Conservation (phyloP, 1,284 basidiomycete genomes). For the Papiliotrema terrestris region DNA sequence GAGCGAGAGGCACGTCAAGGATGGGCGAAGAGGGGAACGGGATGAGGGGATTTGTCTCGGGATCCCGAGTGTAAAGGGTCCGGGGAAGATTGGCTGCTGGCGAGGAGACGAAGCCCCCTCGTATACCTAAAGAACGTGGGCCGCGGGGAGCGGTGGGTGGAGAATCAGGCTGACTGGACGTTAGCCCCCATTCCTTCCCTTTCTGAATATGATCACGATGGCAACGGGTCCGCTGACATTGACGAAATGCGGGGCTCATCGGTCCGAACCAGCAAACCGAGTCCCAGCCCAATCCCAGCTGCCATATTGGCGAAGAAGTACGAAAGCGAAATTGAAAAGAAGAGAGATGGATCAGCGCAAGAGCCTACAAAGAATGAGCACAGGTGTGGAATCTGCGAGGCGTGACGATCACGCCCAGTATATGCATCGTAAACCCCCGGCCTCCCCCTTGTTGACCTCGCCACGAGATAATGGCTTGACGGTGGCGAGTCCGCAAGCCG, state of each 20-base stretch:
- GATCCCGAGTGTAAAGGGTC: slow-evolving; percentile 14
- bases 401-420: too few species aligned
- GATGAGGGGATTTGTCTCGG: slow-evolving; percentile 13
- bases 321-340: neutral
- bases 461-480: too few species aligned
- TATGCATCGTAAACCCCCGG: too few species aligned
- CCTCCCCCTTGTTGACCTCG: too few species aligned
- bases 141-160: slow-evolving; percentile 7
- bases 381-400: neutral
- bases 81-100: slow-evolving; percentile 11
- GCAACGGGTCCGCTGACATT: too few species aligned
- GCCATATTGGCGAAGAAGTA: neutral
- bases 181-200: too few species aligned
- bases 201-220: too few species aligned
- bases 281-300: slow-evolving; percentile 6
- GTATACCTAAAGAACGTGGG: slow-evolving; percentile 15
- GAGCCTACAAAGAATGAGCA: neutral
- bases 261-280: slow-evolving; percentile 1
- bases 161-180: neutral
- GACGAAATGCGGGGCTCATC: neutral
- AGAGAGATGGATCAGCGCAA: neutral
- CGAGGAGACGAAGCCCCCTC: slow-evolving; percentile 11
- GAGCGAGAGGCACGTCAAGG: slow-evolving; percentile 11
- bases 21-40: slow-evolving; percentile 10
- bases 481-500: too few species aligned